Evolutionary conservation across 2,329 filamentous ascomycete genomes (phyloP).

Genomic region (Xenoacremonium recifei): DNA sequence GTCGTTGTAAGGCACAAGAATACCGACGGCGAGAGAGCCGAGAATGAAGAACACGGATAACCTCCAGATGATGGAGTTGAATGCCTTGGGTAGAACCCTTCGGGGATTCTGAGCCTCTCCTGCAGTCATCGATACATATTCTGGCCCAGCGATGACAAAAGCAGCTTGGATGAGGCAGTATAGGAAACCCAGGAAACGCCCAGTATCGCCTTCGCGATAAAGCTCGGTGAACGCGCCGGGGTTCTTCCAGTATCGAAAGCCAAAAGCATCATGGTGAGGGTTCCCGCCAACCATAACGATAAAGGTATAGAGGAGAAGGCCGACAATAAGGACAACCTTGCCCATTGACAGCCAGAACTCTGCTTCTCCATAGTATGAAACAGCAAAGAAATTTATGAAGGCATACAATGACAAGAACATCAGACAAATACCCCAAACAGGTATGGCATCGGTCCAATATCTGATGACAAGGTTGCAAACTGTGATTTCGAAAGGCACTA

Average conservation of each 20-base stretch:
- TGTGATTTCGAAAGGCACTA: no score
- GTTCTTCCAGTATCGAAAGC: neutral
- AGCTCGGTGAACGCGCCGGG: neutral
- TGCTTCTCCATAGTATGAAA: constrained; percentile 56
- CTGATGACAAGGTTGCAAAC: no score
- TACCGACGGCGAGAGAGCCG: constrained; percentile 36
- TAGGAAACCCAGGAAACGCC: constrained; percentile 42
- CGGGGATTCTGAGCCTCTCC: constrained; percentile 36
- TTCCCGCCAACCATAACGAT: constrained; percentile 46
- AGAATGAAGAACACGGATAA: constrained; percentile 37
- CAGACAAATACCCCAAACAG: no score
- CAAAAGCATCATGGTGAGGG: constrained; percentile 31
- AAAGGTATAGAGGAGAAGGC: constrained; percentile 48
- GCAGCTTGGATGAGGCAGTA: constrained; percentile 47
- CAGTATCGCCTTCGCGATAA: no score
- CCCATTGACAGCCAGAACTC: constrained; percentile 49
- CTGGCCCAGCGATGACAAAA: constrained; percentile 47
- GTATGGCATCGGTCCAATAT: no score
- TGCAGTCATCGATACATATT: constrained; percentile 32
- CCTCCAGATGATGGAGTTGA: constrained; percentile 33
- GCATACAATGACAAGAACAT: no score
- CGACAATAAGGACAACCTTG: constrained; percentile 49
- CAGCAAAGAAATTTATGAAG: no score
- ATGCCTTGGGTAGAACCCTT: constrained; percentile 33
- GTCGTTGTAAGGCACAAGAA: constrained; percentile 36